Conservation (phyloP, 495 filamentous ascomycete species). For the Aspergillus baeticus region DNA sequence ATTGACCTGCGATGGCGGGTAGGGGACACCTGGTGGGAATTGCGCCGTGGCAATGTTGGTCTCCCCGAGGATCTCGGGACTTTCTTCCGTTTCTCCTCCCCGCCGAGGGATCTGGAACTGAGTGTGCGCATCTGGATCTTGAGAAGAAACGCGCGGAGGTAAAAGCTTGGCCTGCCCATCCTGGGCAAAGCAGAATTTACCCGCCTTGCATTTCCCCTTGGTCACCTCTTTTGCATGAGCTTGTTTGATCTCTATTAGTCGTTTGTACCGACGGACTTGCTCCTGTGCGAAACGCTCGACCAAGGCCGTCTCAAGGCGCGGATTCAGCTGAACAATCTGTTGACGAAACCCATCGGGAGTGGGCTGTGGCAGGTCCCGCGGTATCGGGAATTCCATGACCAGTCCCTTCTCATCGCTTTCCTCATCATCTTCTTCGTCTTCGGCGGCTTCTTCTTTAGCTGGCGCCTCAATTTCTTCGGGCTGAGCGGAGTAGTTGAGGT, state of each 20-base stretch:
- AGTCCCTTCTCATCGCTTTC: constrained; percentile 44
- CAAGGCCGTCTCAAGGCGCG: constrained; percentile 63
- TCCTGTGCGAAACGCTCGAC: constrained; percentile 82
- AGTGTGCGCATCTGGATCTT: constrained; percentile 42
- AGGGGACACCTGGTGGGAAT: constrained; percentile 79
- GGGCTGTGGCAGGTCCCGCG: constrained; percentile 58
- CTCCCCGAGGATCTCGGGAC: constrained; percentile 60
- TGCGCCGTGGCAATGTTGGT: constrained; percentile 65
- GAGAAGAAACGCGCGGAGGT: constrained; percentile 45
- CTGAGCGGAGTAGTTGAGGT: constrained; percentile 37
- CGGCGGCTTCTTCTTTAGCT: constrained; percentile 18
- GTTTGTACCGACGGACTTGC: constrained; percentile 76
- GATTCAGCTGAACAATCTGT: constrained; percentile 73
- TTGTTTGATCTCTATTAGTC: constrained; percentile 66
- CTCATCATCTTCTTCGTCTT: constrained; percentile 48
- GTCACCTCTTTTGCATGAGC: constrained; percentile 64
- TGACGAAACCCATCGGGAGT: constrained; percentile 74
- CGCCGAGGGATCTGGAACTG: constrained; percentile 50
- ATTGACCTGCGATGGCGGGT: constrained; percentile 64
- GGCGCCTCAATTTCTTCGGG: no score
- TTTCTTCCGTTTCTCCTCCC: constrained; percentile 62
- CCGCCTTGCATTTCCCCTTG: constrained; percentile 55
- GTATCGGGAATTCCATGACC: constrained; percentile 47
- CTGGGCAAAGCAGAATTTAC: constrained; percentile 59
- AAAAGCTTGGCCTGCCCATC: constrained; percentile 58